A percentile compares a stretch with the other conserved stretches of the same genome.
These are phyloP conservation scores for Ophiognomonia clavigignenti-juglandacearum DNA, from an alignment of 2,329 filamentous ascomycete genomes.

Conservation along the genomic window DNA sequence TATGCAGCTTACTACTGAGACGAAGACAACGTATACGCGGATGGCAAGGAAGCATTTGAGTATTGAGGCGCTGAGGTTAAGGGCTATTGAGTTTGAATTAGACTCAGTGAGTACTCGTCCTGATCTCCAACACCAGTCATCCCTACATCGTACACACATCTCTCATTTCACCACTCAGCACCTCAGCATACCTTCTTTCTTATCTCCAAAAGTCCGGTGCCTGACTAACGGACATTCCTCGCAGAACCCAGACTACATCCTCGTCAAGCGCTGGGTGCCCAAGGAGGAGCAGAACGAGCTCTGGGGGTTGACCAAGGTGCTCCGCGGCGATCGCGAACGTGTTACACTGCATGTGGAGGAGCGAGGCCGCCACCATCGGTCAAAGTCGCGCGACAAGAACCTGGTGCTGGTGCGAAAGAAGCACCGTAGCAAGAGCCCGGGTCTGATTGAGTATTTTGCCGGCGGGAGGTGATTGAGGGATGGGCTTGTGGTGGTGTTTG, in stretches of 20 bases:
- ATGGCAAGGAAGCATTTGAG: constrained; percentile 59
- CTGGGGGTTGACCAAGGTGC: constrained; percentile 63
- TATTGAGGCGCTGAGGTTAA: constrained; percentile 53
- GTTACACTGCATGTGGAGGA: constrained; percentile 43
- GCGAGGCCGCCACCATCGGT: constrained; percentile 31
- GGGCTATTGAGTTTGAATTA: constrained; percentile 52
- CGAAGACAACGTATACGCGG: constrained; percentile 52
- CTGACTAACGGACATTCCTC: constrained; percentile 8
- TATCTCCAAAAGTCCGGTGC: constrained; percentile 17
- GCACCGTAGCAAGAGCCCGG: constrained; percentile 53
- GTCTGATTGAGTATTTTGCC: constrained; percentile 53
- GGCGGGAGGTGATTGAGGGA: constrained; percentile 25
- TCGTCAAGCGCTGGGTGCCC: constrained; percentile 70
- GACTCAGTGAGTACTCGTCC: constrained; percentile 45
- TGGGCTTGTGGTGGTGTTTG: not conserved
- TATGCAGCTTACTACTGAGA: constrained; percentile 2
- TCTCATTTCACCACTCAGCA: not conserved
- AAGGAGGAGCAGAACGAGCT: constrained; percentile 67
- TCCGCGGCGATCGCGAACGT: constrained; percentile 50
- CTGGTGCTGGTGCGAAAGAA: constrained; percentile 57
- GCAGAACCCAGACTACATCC: constrained; percentile 62
- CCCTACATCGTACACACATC: not conserved
- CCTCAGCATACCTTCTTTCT: constrained; percentile 26
- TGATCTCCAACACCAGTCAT: no score
- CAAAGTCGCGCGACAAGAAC: constrained; percentile 35